Evolutionary conservation across 1,284 basidiomycete genomes (phyloP), one percentile per base, ranked within the genome.

Genomic region (Tilletia horrida): DNA sequence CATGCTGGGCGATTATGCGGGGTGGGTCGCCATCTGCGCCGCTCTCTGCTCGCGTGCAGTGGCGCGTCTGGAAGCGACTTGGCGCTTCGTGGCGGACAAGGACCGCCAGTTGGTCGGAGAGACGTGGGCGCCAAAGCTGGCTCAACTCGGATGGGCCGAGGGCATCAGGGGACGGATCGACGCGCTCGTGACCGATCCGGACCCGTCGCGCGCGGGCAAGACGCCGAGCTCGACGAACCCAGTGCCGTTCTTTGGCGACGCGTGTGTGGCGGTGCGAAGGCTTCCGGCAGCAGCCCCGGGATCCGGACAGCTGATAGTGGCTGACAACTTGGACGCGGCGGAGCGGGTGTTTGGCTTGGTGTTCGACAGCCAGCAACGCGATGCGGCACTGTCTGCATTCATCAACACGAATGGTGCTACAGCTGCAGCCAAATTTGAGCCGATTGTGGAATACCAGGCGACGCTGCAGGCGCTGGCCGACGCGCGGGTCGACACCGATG

Each of bases 41-140:
- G 79, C 77, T 3, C 62, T 81, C 43, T 81, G 79, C 63, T 81
- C 79, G n/a, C 70, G 80, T 21, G 71, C 79, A 1, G 74, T 81
- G 31, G 73, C 77, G 4, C 64, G 75, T n/a, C 68, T 81, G 1
- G 74, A 77, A 48, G 65, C 69, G 47, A 71, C 77, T 0, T 81
- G 80, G 80, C 74, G 77, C 23, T 75, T 69, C 9, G 57, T 81
- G 48, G 75, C 77, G 25, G 68, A 71, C 43, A 70, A 68, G 16
- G 75, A 79, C 48, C 72, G 75, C 3, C 66, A 67, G 13, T 48
- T 78, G 35, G 69, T 81, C 27, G 72, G 71, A 11, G 62, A 69
- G 21, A 68, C 72, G 14, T 81, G 78, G 79, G 71, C 74, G 8
- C 72, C 74, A 9, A 62, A 69, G 45, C 66, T 81, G 14, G 75